Evolutionary conservation across 2,329 filamentous ascomycete species (phyloP).

Genomic region (Hypoxylon sp.): DNA sequence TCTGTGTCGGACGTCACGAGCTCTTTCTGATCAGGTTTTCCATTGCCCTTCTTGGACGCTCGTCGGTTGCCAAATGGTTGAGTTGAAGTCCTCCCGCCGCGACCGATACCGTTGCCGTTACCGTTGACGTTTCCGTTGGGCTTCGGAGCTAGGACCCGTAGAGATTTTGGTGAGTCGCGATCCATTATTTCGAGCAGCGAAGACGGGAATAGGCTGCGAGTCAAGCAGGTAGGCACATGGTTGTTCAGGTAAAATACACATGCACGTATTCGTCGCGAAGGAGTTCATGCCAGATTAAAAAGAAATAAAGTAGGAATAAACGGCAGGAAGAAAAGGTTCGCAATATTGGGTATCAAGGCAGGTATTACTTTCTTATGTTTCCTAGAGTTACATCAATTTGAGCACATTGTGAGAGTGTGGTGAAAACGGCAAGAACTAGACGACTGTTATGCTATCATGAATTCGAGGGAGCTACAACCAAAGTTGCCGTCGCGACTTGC

Average conservation of each 20-base stretch:
- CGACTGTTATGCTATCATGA: slow-evolving; percentile 34
- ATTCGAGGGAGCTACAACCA: slow-evolving; percentile 15
- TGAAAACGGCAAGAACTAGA: slow-evolving; percentile 37
- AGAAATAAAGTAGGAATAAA: slow-evolving; percentile 15
- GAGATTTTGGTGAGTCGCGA: slow-evolving; percentile 42
- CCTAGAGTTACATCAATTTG: slow-evolving; percentile 20
- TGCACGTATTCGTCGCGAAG: slow-evolving; percentile 29
- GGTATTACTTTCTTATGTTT: slow-evolving; percentile 20
- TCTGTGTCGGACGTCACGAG: slow-evolving; percentile 48
- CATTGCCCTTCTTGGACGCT: slow-evolving; percentile 33
- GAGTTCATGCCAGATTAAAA: slow-evolving; percentile 25
- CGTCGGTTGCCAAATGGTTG: slow-evolving; percentile 43
- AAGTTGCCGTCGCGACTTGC: slow-evolving; percentile 43
- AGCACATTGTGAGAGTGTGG: slow-evolving; percentile 21
- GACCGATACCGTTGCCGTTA: slow-evolving; percentile 26
- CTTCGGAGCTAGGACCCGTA: slow-evolving; percentile 47
- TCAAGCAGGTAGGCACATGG: slow-evolving; percentile 42
- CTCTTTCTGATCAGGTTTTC: slow-evolving; percentile 46
- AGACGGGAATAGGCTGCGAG: slow-evolving; percentile 23
- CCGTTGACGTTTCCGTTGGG: slow-evolving; percentile 42
- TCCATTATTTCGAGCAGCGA: slow-evolving; percentile 41
- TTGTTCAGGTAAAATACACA: slow-evolving; percentile 25
- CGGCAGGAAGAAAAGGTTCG: slow-evolving; percentile 10
- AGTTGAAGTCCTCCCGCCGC: slow-evolving; percentile 42
- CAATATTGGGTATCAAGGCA: slow-evolving; percentile 18